These are phyloP conservation scores for Gynostemma pentaphyllum DNA, from an alignment of 306 rosid species.

Conservation along the genomic window DNA sequence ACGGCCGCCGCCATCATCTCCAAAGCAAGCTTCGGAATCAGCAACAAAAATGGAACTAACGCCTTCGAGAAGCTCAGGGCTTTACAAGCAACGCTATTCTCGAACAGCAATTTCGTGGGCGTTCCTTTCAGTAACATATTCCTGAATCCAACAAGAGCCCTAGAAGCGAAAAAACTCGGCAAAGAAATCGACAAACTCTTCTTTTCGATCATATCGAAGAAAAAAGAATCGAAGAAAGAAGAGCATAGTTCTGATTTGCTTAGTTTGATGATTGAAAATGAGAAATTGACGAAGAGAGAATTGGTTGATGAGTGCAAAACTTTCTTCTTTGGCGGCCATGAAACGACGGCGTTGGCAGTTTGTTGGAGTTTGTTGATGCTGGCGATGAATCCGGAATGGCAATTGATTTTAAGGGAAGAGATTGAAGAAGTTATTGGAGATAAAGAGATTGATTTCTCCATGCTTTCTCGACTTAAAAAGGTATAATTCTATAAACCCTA, in stretches of 20 bases:
- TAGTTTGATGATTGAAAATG: conserved; percentile 35
- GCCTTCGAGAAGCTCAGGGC: conserved; percentile 44
- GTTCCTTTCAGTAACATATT: conserved; percentile 50
- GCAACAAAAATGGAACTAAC: conserved; percentile 23
- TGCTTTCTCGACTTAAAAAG: conserved; percentile 56
- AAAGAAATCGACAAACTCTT: conserved; percentile 46
- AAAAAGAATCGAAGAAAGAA: conserved; percentile 16
- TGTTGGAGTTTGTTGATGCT: conserved; percentile 77
- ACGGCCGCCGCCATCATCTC: conserved; percentile 78
- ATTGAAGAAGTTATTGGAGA: conserved; percentile 50
- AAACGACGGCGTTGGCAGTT: conserved; percentile 82
- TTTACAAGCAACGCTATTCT: conserved; percentile 54
- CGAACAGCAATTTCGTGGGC: conserved; percentile 55
- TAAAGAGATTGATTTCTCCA: conserved; percentile 27
- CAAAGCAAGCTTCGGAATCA: conserved; percentile 62
- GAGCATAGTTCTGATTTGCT: conserved; percentile 31
- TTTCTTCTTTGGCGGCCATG: conserved; percentile 85
- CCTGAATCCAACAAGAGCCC: conserved; percentile 35
- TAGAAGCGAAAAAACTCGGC: conserved; percentile 55
- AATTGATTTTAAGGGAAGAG: conserved; percentile 57
- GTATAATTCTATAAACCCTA: conserved; percentile 16
- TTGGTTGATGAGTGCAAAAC: conserved; percentile 86
- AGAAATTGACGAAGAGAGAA: conserved; percentile 30
- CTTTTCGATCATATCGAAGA: conserved; percentile 17
- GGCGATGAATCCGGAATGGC: conserved; percentile 63